A percentile compares a stretch with the other conserved stretches of the same genome.
phyloP scores from a whole-genome alignment of 495 filamentous ascomycete species.

The Penicillium subrubescens region DNA sequence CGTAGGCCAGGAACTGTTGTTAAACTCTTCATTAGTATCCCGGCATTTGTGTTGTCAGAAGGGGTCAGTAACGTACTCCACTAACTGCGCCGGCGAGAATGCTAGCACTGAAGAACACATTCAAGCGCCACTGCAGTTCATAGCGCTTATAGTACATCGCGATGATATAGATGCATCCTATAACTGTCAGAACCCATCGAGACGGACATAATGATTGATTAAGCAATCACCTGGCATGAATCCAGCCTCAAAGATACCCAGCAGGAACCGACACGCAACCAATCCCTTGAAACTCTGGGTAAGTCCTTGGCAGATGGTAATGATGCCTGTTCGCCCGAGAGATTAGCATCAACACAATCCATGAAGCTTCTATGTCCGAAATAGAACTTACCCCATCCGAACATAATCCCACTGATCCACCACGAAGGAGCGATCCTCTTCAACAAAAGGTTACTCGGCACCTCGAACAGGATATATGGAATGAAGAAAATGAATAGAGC shows the following conservation, averaged over 20 bases:
- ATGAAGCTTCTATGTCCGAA: neutral
- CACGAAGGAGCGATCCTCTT: constrained; percentile 63
- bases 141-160: constrained; percentile 65
- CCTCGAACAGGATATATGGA: constrained; percentile 65
- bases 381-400: constrained; percentile 50
- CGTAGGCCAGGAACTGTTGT: constrained; percentile 58
- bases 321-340: constrained; percentile 32
- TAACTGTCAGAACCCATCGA: constrained; percentile 1
- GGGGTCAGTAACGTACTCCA: constrained; percentile 37
- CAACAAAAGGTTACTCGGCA: constrained; percentile 67
- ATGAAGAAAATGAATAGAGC: constrained; percentile 68
- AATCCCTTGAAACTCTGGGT: constrained; percentile 54
- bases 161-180: constrained; percentile 53
- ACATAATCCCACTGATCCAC: constrained; percentile 57
- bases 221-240: constrained; percentile 52
- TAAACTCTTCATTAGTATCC: neutral
- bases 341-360: neutral
- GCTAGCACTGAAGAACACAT: constrained; percentile 58
- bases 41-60: neutral
- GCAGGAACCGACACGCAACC: constrained; percentile 54
- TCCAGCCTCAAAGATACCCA: constrained; percentile 61
- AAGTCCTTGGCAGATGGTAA: constrained; percentile 61
- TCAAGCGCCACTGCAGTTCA: constrained; percentile 61
- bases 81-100: constrained; percentile 64
- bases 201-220: neutral